A percentile compares a stretch with the other conserved stretches of the same genome.
Evolutionary conservation across 495 filamentous ascomycete species (phyloP).

Genomic region (Penicillium parvum): DNA sequence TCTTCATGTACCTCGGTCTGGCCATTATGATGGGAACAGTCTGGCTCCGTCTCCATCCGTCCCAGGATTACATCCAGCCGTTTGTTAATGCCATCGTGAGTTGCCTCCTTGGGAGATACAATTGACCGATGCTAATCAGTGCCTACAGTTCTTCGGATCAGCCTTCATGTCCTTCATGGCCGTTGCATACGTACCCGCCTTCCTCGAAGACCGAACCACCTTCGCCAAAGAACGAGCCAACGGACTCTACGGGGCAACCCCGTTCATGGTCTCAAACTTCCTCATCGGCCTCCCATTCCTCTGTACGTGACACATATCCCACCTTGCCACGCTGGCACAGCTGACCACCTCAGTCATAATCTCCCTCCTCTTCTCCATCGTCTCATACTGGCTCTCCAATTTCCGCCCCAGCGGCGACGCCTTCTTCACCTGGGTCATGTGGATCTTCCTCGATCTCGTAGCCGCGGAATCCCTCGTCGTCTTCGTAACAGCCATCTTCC

Average conservation of each 20-base stretch:
- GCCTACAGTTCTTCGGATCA: slow-evolving; percentile 60
- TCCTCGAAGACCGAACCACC: slow-evolving; percentile 68
- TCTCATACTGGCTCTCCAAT: slow-evolving; percentile 77
- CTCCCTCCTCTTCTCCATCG: slow-evolving; percentile 63
- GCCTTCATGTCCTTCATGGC: slow-evolving; percentile 94
- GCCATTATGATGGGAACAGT: slow-evolving; percentile 88
- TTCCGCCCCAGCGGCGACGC: slow-evolving; percentile 60
- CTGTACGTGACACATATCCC: slow-evolving; percentile 27
- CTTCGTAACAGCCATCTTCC: slow-evolving; percentile 64
- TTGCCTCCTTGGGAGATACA: background rate
- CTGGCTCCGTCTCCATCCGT: slow-evolving; percentile 63
- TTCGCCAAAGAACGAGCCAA: slow-evolving; percentile 78
- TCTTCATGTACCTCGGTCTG: slow-evolving; percentile 78
- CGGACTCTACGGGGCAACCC: slow-evolving; percentile 68
- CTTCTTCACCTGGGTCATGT: slow-evolving; percentile 79
- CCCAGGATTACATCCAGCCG: slow-evolving; percentile 67
- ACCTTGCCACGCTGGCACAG: background rate
- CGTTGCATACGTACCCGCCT: slow-evolving; percentile 77
- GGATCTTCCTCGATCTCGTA: slow-evolving; percentile 79
- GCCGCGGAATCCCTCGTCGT: slow-evolving; percentile 80
- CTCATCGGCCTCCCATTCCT: slow-evolving; percentile 76
- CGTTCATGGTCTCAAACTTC: slow-evolving; percentile 74
- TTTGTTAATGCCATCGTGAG: slow-evolving; percentile 71
- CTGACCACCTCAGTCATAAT: slow-evolving; percentile 52
- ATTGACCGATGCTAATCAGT: background rate